These are phyloP conservation scores for Didymella keratinophila DNA, from an alignment of 2,329 filamentous ascomycete genomes.

Conservation along the genomic window DNA sequence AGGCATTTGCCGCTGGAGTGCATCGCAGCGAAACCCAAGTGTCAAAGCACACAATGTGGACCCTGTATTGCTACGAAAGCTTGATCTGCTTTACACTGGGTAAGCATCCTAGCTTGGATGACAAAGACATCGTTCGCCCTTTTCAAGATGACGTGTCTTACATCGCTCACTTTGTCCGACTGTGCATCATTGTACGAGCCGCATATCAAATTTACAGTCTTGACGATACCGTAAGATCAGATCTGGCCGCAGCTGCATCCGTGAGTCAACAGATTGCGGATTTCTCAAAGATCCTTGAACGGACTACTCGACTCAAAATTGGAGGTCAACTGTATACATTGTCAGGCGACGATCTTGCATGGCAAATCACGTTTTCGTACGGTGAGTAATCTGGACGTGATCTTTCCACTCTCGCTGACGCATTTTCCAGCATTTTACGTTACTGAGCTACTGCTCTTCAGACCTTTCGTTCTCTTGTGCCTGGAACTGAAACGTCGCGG, in stretches of 20 bases:
- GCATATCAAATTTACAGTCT: conserved; percentile 12
- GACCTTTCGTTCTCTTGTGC: conserved; percentile 11
- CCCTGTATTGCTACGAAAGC: conserved; percentile 15
- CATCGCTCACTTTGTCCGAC: conserved; percentile 6
- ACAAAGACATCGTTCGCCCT: conserved; percentile 2
- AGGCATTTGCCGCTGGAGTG: conserved; percentile 19
- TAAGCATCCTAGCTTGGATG: conserved; percentile 2
- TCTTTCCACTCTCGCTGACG: neutral
- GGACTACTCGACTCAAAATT: neutral
- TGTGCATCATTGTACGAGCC: conserved; percentile 15
- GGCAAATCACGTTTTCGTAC: conserved; percentile 19
- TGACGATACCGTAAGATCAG: conserved; percentile 4
- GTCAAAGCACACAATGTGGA: conserved; percentile 14
- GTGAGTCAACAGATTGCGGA: conserved; percentile 5
- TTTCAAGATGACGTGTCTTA: neutral
- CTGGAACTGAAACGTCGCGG: conserved; percentile 16
- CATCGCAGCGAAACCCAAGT: conserved; percentile 4
- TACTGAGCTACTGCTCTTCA: conserved; percentile 10
- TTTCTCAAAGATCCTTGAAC: neutral
- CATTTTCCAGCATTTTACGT: neutral
- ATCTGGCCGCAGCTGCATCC: conserved; percentile 4
- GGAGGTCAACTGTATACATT: conserved; percentile 13
- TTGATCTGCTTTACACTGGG: conserved; percentile 12
- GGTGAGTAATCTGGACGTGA: neutral
- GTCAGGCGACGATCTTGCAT: conserved; percentile 11